Conservation (phyloP, 306 rosid genomes). For the Sechiopsis laciniata region DNA sequence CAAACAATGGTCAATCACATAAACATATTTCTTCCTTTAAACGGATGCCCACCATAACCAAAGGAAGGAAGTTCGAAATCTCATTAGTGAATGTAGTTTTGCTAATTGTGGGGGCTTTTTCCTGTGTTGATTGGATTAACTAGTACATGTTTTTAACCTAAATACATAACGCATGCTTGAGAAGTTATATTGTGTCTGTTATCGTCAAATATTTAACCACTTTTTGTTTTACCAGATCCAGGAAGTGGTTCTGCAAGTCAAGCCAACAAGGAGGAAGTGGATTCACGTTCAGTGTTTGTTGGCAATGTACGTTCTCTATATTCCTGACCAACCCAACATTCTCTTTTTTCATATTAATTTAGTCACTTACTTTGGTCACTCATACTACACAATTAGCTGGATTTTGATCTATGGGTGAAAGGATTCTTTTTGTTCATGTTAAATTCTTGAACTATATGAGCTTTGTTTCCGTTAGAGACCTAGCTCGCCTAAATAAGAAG, state of each 20-base stretch:
- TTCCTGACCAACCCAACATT: neutral
- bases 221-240: conserved; percentile 40
- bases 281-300: conserved; percentile 73
- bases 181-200: neutral
- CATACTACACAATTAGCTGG: neutral
- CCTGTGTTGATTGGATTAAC: neutral
- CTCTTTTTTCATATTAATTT: neutral
- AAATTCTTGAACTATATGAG: neutral
- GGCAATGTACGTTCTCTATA: conserved; percentile 67
- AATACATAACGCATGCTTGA: neutral
- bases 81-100: neutral
- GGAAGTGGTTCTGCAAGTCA: conserved; percentile 52
- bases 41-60: no score
- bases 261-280: conserved; percentile 66
- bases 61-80: no score
- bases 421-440: neutral
- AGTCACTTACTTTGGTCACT: neutral
- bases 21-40: no score
- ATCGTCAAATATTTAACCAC: neutral
- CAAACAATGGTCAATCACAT: no score
- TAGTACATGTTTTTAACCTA: neutral
- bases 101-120: neutral
- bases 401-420: conserved; percentile 2
- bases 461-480: neutral
- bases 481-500: neutral